Evolutionary conservation across 495 filamentous ascomycete species (phyloP), one percentile per base, ranked within the genome.

Genomic region (Aspergillus cristatus): DNA sequence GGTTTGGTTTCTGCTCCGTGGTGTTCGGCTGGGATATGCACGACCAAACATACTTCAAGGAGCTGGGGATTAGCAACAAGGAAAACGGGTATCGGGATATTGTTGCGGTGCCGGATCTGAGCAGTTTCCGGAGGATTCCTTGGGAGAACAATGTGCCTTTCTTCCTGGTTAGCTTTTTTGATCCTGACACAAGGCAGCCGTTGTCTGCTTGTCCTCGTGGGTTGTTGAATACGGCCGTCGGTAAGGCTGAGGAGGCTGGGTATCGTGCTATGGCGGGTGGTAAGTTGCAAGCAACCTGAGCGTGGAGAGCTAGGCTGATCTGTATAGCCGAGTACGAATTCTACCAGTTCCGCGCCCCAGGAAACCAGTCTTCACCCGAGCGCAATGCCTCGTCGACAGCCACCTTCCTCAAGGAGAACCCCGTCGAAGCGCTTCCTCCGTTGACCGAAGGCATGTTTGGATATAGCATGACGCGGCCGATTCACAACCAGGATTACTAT

Each of bases 11-110:
- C 70, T 98, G 91, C 69, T 90, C 84, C 3, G 87, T 96, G 38
- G 75, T 98, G 25, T 96, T 95, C 50, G 91, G 89, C 50, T 96
- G 90, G 90, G 91, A 98, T 48, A 94, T 95, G 85, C 90, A 96
- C 61, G 91, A 98, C 51, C 70, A 73, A 55, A 91, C 86, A 6
- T 96, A 98, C 51, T 78, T 77, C 53, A 67, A 71, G 38, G 89
- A 96, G 60, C 74, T 96, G 34, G 74, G 75, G 48, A 82, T 96
- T 55, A 88, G 84, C 63, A 96, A 94, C 58, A 82, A 84, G 55
- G 79, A 87, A 45, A 98, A 95, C 50, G 91, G 91, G 20, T 96
- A 95, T 54, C 72, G 82, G 32, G 91, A 98, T 56, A 58, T 98
- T 14, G 71, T 96, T 35, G 91, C 91, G 1, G 65, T 86, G 1